Conservation (phyloP, 345 rosid species). For the Salix viminalis region DNA sequence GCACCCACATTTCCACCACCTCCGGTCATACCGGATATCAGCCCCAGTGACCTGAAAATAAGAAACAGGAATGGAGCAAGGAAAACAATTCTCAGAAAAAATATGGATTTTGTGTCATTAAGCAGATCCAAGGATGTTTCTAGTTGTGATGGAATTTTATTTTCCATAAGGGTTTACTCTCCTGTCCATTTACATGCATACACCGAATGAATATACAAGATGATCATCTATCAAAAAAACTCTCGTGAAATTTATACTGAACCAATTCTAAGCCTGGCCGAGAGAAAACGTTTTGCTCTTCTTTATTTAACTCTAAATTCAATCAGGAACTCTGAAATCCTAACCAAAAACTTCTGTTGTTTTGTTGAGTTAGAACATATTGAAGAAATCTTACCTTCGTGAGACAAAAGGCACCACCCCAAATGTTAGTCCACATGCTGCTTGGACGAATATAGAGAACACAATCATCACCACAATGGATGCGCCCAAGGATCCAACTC, state of each 20-base stretch:
- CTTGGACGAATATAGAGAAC: slow-evolving; percentile 82
- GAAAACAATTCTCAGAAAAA: not conserved
- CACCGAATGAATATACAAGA: not conserved
- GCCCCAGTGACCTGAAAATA: slow-evolving; percentile 51
- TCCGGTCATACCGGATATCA: slow-evolving; percentile 84
- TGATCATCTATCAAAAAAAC: too few relatives aligned
- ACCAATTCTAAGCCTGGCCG: not conserved
- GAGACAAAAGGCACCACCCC: slow-evolving; percentile 91
- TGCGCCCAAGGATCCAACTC: slow-evolving; percentile 38
- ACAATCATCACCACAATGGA: slow-evolving; percentile 62
- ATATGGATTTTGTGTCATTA: not conserved
- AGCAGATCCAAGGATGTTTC: not conserved
- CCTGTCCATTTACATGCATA: not conserved
- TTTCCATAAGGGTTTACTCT: not conserved
- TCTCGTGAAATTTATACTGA: not conserved
- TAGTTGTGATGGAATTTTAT: not conserved
- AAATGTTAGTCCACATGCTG: slow-evolving; percentile 82
- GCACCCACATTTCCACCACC: slow-evolving; percentile 92
- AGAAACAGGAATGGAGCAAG: not conserved
- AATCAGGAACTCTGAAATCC: too few relatives aligned
- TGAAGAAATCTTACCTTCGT: not conserved
- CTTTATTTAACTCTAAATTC: not conserved
- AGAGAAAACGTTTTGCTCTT: not conserved
- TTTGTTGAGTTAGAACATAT: not conserved
- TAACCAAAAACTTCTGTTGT: not conserved